phyloP scores from a whole-genome alignment of 2,329 filamentous ascomycete species.

The Penicillium sp. region DNA sequence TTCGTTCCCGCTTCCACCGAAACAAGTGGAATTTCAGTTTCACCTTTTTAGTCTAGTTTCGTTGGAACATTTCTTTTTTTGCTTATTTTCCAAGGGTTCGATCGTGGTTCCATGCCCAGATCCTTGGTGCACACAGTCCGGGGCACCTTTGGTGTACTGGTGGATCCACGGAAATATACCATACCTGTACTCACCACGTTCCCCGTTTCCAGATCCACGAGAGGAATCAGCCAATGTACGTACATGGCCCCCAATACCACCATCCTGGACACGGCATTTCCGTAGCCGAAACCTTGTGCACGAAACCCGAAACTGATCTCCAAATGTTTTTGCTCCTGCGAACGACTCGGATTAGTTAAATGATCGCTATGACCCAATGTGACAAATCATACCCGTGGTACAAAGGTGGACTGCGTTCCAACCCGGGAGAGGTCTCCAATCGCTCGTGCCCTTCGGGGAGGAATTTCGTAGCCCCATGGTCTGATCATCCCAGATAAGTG shows the following conservation, averaged over 20 bases:
- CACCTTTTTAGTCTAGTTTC: not conserved
- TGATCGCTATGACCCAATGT: not conserved
- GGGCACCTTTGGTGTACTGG: not conserved
- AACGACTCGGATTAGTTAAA: not conserved
- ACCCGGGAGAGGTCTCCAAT: conserved; percentile 3
- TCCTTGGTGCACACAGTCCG: not conserved
- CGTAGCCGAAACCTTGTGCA: not conserved
- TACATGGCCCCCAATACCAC: not conserved
- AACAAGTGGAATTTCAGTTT: not conserved
- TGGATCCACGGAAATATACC: not conserved
- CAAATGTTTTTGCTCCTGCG: not conserved
- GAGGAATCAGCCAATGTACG: no score
- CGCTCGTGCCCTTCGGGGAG: conserved; percentile 1
- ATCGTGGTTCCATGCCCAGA: conserved; percentile 8
- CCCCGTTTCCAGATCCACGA: not conserved
- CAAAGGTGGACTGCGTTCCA: not conserved
- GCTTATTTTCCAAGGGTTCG: conserved; percentile 5
- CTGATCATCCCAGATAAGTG: not conserved
- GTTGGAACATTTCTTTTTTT: not conserved
- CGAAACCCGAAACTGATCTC: not conserved
- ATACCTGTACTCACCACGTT: not conserved
- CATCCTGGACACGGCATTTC: not conserved
- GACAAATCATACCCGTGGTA: conserved; percentile 1
- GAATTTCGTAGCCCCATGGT: not conserved
- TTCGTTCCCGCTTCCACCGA: conserved; percentile 4